Evolutionary conservation across 129 eudicot species (phyloP).

Genomic region (Silybum marianum): DNA sequence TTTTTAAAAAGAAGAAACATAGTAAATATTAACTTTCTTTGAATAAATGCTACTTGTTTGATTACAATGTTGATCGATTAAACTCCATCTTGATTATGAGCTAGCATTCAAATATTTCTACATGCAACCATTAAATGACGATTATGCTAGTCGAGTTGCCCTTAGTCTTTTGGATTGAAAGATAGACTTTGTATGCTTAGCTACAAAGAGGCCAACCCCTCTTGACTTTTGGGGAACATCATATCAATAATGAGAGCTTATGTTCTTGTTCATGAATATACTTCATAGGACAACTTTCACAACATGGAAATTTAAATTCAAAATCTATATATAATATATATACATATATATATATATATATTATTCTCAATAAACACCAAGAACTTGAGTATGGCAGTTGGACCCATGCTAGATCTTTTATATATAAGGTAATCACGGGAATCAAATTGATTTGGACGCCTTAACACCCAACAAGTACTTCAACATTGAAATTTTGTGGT

Average conservation of each 20-base stretch:
- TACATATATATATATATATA: not conserved
- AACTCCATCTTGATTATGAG: not conserved
- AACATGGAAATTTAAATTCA: not conserved
- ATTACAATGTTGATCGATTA: not conserved
- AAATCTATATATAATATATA: too few relatives aligned
- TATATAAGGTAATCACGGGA: not conserved
- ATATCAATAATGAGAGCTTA: slow-evolving; percentile 1
- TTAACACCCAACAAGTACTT: slow-evolving; percentile 9
- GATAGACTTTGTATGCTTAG: not conserved
- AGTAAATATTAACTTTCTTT: not conserved
- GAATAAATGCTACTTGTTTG: not conserved
- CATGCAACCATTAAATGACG: not conserved
- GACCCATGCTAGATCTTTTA: slow-evolving; percentile 21
- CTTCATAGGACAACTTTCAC: not conserved
- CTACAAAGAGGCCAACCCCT: slow-evolving; percentile 1
- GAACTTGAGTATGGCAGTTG: slow-evolving; percentile 7
- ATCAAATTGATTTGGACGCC: slow-evolving; percentile 17
- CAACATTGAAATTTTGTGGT: not conserved
- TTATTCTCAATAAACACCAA: not conserved
- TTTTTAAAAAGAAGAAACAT: not conserved
- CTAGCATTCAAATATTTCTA: not conserved
- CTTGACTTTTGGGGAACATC: not conserved
- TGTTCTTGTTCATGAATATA: not conserved
- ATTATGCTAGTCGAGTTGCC: not conserved
- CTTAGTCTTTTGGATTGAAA: not conserved